These are phyloP conservation scores for Suhomyces kunorum DNA, from an alignment of 1,139 yeast species.

Conservation along the genomic window DNA sequence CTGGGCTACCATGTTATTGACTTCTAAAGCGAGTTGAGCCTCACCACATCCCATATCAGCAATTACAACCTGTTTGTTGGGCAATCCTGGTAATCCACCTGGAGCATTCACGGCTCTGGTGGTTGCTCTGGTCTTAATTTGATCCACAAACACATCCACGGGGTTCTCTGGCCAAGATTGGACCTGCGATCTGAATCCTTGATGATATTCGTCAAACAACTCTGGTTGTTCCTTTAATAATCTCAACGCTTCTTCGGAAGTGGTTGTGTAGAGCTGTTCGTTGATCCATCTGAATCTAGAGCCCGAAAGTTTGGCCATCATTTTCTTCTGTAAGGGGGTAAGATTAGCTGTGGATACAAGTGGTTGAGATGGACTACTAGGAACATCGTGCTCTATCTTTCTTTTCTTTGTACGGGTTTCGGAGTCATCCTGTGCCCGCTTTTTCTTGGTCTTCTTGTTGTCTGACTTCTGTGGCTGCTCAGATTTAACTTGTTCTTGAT, in stretches of 20 bases:
- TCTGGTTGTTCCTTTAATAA: conserved; percentile 81
- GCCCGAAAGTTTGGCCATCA: conserved; percentile 93
- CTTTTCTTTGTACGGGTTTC: conserved; percentile 14
- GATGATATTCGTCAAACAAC: conserved; percentile 90
- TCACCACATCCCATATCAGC: conserved; percentile 99
- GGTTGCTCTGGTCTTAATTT: conserved; percentile 58
- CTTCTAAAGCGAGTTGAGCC: conserved; percentile 77
- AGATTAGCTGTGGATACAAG: conserved; percentile 44
- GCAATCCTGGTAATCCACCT: conserved; percentile 84
- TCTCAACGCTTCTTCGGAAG: conserved; percentile 73
- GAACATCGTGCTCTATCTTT: conserved; percentile 10
- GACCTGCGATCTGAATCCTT: conserved; percentile 92
- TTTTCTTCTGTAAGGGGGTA: conserved; percentile 91
- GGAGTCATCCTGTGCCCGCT: conserved; percentile 6
- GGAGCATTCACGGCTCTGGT: conserved; percentile 82
- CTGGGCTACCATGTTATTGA: conserved; percentile 50
- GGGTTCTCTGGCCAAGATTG: conserved; percentile 99
- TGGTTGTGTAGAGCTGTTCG: conserved; percentile 85
- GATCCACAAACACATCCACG: conserved; percentile 80
- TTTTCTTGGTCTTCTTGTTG: conserved; percentile 16
- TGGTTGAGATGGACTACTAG: conserved; percentile 15
- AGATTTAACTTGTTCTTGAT: conserved; percentile 12
- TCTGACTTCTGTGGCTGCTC: conserved; percentile 18
- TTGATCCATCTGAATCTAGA: conserved; percentile 97
- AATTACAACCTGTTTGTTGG: conserved; percentile 59